Evolutionary conservation across 768 basidiomycete genomes (phyloP).

Genomic region (Lenzites betulinus): DNA sequence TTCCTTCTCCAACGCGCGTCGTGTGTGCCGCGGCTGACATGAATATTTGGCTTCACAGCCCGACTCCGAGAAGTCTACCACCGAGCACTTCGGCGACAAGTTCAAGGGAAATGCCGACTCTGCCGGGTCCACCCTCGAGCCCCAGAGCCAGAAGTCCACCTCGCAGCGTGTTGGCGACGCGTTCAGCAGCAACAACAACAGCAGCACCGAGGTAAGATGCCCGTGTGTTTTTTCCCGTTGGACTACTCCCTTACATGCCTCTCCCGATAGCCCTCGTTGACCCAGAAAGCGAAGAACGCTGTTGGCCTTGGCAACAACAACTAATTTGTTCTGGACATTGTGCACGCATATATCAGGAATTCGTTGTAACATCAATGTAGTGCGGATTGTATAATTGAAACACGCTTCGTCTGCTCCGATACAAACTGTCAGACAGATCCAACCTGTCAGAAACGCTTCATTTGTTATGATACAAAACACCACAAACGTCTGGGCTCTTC

Average conservation of each 20-base stretch:
- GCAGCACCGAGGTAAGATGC: too few species aligned
- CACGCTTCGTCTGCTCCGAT: neutral
- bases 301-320: conserved; percentile 35
- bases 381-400: neutral
- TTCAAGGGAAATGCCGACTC: conserved; percentile 38
- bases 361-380: conserved; percentile 2
- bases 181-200: conserved; percentile 35
- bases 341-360: too few species aligned
- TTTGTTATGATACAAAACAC: too few species aligned
- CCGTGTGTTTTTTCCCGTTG: neutral
- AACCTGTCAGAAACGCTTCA: too few species aligned
- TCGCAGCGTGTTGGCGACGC: conserved; percentile 39
- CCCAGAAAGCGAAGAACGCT: conserved; percentile 39
- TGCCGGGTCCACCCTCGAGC: conserved; percentile 31
- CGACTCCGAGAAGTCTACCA: conserved; percentile 40
- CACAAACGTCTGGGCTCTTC: too few species aligned
- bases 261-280: conserved; percentile 27
- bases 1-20: neutral
- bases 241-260: neutral
- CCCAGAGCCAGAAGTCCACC: conserved; percentile 37
- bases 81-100: conserved; percentile 40
- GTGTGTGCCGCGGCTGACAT: neutral
- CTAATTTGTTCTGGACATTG: neutral
- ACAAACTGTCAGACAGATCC: neutral
- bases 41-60: conserved; percentile 24